Conservation (phyloP, 2,329 filamentous ascomycete genomes). For the Exutisphaerella laricina region DNA sequence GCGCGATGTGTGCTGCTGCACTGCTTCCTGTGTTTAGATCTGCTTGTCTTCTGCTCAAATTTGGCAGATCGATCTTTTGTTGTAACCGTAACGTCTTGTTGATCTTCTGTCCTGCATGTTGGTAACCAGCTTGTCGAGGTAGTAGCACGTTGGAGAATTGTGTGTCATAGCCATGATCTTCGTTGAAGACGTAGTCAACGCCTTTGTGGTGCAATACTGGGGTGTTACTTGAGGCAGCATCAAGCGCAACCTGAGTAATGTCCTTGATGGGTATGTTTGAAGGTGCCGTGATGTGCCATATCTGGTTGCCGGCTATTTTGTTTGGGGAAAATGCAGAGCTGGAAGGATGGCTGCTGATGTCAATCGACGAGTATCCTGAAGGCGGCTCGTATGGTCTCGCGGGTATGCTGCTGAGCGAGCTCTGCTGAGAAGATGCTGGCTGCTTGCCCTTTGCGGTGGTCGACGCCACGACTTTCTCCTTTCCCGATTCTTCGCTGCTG, state of each 20-base stretch:
- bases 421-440: not conserved
- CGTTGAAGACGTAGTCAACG: constrained; percentile 48
- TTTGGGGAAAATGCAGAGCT: constrained; percentile 44
- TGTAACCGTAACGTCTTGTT: constrained; percentile 61
- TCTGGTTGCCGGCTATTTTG: constrained; percentile 62
- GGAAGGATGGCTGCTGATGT: constrained; percentile 43
- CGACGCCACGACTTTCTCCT: constrained; percentile 5
- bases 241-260: constrained; percentile 59
- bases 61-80: constrained; percentile 54
- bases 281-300: constrained; percentile 76
- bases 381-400: constrained; percentile 31
- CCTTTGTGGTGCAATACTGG: constrained; percentile 58
- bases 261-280: constrained; percentile 63
- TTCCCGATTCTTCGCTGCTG: constrained; percentile 6
- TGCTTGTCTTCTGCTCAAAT: constrained; percentile 37
- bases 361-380: constrained; percentile 45
- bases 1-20: constrained; percentile 40
- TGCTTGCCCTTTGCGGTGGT: constrained; percentile 1
- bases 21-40: constrained; percentile 37
- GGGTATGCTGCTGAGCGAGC: constrained; percentile 16
- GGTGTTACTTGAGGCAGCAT: constrained; percentile 49
- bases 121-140: constrained; percentile 28
- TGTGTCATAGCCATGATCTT: constrained; percentile 10
- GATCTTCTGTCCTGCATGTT: constrained; percentile 41
- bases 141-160: constrained; percentile 22